Evolutionary conservation across 192 early-diverging fungal genomes (phyloP), one percentile per base, ranked within the genome.

Genomic region (Cetraspora pellucida): DNA sequence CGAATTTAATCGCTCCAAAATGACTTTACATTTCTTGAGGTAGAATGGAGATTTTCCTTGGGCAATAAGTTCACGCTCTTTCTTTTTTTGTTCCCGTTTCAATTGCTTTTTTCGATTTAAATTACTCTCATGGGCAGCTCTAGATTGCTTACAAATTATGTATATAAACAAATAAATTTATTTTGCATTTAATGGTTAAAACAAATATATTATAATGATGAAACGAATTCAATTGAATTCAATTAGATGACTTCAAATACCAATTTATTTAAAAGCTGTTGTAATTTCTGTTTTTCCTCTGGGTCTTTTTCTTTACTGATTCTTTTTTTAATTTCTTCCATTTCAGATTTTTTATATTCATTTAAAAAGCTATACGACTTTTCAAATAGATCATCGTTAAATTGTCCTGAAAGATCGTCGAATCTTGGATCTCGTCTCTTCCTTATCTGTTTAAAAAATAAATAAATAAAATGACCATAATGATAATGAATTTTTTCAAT

Each of bases 11-110:
- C n/a, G 43, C 16, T 21, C 6, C 83, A 13, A 49, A 25, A 54
- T 71, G 55, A 55, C 78, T 81, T 87, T 90, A 90, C 94, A 87
- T 79, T 93, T 91, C 81, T 97, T 98, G 61, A 98, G 83, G 85
- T 90, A 98, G 83, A 91, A 99, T 31, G 97, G 96, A 73, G 88
- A 94, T 86, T 99, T 98, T 44, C 97, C 97, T 80, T 94, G 81
- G 78, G 90, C 84, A 44, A 96, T 89, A 66, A 90, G 77, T 60
- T 95, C 94, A 31, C 79, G 79, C 81, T 99, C 96, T 73, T 81
- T 88, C 82, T 95, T 94, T 75, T 92, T 91, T 80, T 93, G 91
- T 50, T 91, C 90, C 46, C 90, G 85, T 72, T 91, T 88, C 14
- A 97, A 86, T 67, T 88, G 80, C 74, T 92, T 89, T 65, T 77